Percentiles rank a stretch among this genome's conserved stretches.
These are phyloP conservation scores for Adansonia madagascariensis DNA, from an alignment of 441 rosid genomes.

Conservation along the genomic window DNA sequence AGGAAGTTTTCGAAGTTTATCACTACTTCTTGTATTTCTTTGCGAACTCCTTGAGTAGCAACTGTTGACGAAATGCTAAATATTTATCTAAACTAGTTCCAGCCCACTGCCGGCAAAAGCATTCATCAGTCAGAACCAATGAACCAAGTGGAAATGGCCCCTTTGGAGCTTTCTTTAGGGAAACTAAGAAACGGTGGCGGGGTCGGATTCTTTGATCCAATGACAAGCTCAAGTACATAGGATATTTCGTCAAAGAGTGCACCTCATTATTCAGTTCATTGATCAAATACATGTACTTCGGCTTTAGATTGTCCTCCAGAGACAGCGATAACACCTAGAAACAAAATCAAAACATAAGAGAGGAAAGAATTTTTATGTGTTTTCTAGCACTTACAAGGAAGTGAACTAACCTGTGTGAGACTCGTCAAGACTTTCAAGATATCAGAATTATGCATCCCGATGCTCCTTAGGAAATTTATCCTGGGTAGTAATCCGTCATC, in stretches of 20 bases:
- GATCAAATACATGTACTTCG: conserved; percentile 84
- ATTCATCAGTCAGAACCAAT: conserved; percentile 82
- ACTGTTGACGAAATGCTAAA: conserved; percentile 76
- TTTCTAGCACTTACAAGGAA: not conserved
- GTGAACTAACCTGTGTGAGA: conserved; percentile 76
- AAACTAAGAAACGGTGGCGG: conserved; percentile 81
- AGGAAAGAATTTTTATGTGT: not conserved
- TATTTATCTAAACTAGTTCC: conserved; percentile 74
- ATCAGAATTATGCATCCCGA: conserved; percentile 79
- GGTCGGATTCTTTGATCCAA: conserved; percentile 97
- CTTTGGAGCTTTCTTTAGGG: conserved; percentile 85
- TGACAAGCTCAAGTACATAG: conserved; percentile 87
- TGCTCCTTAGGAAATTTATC: conserved; percentile 88
- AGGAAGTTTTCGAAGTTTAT: conserved; percentile 27
- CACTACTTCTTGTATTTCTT: conserved; percentile 62
- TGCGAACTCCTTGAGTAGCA: conserved; percentile 69
- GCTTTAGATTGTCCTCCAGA: conserved; percentile 88
- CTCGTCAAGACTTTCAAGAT: conserved; percentile 92
- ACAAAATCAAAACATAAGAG: conserved; percentile 26
- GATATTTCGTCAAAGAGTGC: conserved; percentile 79
- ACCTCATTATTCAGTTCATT: conserved; percentile 84
- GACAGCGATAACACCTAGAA: conserved; percentile 87
- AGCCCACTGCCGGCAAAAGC: conserved; percentile 91
- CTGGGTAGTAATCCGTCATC: conserved; percentile 89
- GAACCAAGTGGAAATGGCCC: conserved; percentile 95